Percentiles rank a stretch among this genome's conserved stretches.
Conservation (phyloP, 768 basidiomycete genomes). For the Lanmaoa rubissima region DNA sequence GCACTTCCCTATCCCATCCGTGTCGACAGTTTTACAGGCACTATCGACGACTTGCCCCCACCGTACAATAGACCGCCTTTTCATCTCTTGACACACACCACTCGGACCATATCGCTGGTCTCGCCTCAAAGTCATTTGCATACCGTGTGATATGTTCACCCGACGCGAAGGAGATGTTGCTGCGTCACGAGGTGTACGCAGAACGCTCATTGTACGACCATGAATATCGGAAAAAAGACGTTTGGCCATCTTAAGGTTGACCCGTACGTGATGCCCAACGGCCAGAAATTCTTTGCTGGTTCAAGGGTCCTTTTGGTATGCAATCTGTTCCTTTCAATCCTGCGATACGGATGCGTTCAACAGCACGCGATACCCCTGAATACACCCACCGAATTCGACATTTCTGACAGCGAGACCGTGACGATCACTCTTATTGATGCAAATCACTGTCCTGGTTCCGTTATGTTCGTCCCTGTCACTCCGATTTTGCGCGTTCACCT, state of each 20-base stretch:
- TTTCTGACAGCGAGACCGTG: slow-evolving; percentile 57
- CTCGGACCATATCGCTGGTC: slow-evolving; percentile 80
- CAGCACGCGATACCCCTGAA: slow-evolving; percentile 62
- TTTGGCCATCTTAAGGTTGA: slow-evolving; percentile 67
- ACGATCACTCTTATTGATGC: slow-evolving; percentile 83
- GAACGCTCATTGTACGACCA: slow-evolving; percentile 60
- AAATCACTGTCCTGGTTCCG: slow-evolving; percentile 93
- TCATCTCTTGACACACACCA: slow-evolving; percentile 88
- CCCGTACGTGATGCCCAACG: slow-evolving; percentile 45
- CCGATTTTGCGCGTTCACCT: not conserved
- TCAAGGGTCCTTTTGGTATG: slow-evolving; percentile 55
- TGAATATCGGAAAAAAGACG: slow-evolving; percentile 42
- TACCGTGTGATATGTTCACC: slow-evolving; percentile 72
- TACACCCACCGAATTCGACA: slow-evolving; percentile 57
- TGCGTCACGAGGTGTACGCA: slow-evolving; percentile 68
- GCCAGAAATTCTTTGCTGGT: slow-evolving; percentile 45
- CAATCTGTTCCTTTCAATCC: not conserved
- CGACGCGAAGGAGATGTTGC: slow-evolving; percentile 84
- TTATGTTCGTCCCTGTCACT: slow-evolving; percentile 59
- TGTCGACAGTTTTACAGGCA: slow-evolving; percentile 74
- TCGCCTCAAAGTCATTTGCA: slow-evolving; percentile 72
- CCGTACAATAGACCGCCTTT: slow-evolving; percentile 42
- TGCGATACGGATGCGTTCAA: not conserved
- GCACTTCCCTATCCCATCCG: slow-evolving; percentile 79
- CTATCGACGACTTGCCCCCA: slow-evolving; percentile 33